phyloP scores from a whole-genome alignment of 106 monocot genomes.

The Vanilla planifolia region DNA sequence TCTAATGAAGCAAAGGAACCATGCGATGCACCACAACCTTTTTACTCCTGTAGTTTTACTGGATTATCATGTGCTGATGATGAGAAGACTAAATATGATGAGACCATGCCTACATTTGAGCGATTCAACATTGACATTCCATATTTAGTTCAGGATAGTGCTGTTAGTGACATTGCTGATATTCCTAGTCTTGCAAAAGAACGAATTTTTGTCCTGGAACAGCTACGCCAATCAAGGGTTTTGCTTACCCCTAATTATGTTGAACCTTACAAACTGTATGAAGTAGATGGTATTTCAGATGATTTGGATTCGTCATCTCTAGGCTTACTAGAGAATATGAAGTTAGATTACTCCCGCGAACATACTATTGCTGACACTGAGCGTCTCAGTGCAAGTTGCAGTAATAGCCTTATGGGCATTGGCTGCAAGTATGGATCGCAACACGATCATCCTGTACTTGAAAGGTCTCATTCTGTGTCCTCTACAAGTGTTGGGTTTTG shows the following conservation, averaged over 20 bases:
- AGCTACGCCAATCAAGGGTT: conserved; percentile 21
- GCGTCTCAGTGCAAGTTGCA: conserved; percentile 8
- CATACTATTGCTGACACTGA: conserved; percentile 16
- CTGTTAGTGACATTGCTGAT: conserved; percentile 15
- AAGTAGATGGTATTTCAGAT: conserved; percentile 26
- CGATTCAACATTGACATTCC: conserved; percentile 34
- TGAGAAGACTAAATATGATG: conserved; percentile 5
- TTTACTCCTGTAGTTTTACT: conserved; percentile 10
- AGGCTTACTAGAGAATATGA: conserved; percentile 18
- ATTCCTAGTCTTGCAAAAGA: conserved; percentile 26
- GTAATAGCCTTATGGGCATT: conserved; percentile 6
- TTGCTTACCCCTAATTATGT: conserved; percentile 9
- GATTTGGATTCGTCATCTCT: conserved; percentile 33
- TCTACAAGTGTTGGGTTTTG: conserved; percentile 14
- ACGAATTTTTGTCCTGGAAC: conserved; percentile 22
- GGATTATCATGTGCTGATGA: neutral
- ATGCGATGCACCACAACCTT: conserved; percentile 8
- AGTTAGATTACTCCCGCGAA: conserved; percentile 8
- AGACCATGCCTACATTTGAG: conserved; percentile 43
- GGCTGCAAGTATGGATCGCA: conserved; percentile 11
- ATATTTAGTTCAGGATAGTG: conserved; percentile 7
- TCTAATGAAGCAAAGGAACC: neutral
- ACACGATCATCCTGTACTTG: conserved; percentile 11
- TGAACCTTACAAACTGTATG: conserved; percentile 17
- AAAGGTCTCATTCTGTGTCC: conserved; percentile 16